These are phyloP conservation scores for Suillus subluteus DNA, from an alignment of 768 basidiomycete genomes.

Conservation along the genomic window DNA sequence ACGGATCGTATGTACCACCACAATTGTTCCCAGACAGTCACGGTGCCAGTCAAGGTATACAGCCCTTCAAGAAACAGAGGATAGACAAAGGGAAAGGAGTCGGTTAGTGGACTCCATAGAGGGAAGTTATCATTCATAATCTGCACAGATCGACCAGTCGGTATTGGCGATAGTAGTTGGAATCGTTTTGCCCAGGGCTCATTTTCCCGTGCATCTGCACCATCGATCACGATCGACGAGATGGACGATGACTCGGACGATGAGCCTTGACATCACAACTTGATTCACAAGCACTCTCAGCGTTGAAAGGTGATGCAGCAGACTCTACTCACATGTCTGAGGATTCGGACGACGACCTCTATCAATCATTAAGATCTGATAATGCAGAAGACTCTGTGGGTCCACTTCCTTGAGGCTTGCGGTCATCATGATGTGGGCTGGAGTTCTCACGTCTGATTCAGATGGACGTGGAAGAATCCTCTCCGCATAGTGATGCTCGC, in stretches of 20 bases:
- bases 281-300: not conserved
- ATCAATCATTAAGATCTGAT: not conserved
- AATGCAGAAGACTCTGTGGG: not conserved
- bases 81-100: conserved; percentile 6
- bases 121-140: not conserved
- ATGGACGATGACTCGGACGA: conserved; percentile 4
- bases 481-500: conserved; percentile 17
- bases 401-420: not conserved
- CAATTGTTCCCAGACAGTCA: not conserved
- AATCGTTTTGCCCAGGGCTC: conserved; percentile 9
- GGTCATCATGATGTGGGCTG: conserved; percentile 6
- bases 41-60: not conserved
- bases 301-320: not conserved
- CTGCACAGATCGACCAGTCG: not conserved
- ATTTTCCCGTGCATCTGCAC: conserved; percentile 1
- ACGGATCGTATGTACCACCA: not conserved
- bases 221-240: not conserved
- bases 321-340: not conserved
- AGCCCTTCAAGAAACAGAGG: not conserved
- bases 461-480: conserved; percentile 23
- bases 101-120: not conserved
- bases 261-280: conserved; percentile 6
- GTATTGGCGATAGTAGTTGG: not conserved
- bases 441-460: conserved; percentile 11
- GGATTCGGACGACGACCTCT: conserved; percentile 5